phyloP scores from a whole-genome alignment of 1,284 basidiomycete species.

The Rhodotorula sp. region DNA sequence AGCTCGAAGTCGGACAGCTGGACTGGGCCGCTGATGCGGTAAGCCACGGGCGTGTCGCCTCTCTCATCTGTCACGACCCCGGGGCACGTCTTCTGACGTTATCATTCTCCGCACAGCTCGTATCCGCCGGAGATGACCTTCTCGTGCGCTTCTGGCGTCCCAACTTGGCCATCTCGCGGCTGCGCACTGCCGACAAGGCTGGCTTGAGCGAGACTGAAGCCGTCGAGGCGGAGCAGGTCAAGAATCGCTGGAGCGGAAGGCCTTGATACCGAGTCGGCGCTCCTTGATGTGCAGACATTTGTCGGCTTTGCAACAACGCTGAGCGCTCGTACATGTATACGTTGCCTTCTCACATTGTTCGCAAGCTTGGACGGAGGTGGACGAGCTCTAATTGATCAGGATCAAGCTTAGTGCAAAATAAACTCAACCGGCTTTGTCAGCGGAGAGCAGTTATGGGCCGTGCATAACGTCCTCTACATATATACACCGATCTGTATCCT shows the following conservation, averaged over 20 bases:
- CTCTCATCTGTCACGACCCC: not conserved
- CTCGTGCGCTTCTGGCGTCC: constrained; percentile 40
- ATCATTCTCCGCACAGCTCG: constrained; percentile 25
- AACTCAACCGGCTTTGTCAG: too few relatives aligned
- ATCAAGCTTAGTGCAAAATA: too few relatives aligned
- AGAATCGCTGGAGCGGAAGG: constrained; percentile 13
- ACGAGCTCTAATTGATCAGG: too few relatives aligned
- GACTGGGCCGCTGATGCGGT: constrained; percentile 41
- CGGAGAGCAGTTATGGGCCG: too few relatives aligned
- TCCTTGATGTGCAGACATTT: too few relatives aligned
- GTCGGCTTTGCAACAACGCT: too few relatives aligned
- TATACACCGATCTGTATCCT: too few relatives aligned
- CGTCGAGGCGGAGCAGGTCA: not conserved
- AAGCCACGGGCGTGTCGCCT: not conserved
- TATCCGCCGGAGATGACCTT: constrained; percentile 39
- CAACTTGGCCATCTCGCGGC: constrained; percentile 10
- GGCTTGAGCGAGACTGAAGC: not conserved
- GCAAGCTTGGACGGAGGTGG: too few relatives aligned
- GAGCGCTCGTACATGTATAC: too few relatives aligned
- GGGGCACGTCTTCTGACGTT: not conserved
- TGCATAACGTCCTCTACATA: too few relatives aligned
- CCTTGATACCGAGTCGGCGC: not conserved
- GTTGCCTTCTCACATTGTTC: too few relatives aligned
- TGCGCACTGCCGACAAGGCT: constrained; percentile 3
- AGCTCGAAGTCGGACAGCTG: constrained; percentile 39